Evolutionary conservation across 176 grass and related monocot species (phyloP).

Genomic region (Carex kokanica): DNA sequence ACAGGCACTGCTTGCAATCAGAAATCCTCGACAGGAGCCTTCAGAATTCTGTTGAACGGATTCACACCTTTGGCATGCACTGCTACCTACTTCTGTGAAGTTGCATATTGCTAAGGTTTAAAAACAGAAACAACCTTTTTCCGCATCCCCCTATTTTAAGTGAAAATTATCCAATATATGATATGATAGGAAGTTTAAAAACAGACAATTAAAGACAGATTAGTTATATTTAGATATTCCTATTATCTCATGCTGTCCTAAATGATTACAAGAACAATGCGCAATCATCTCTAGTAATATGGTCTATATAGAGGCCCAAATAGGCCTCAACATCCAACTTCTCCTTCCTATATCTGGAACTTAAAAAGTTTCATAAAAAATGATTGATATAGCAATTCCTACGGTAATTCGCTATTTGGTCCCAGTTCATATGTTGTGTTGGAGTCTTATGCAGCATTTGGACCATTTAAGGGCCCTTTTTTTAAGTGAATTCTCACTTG

Average conservation of each 20-base stretch:
- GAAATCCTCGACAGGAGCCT: not conserved
- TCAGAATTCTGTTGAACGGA: not conserved
- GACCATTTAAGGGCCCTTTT: not conserved
- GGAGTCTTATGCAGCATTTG: not conserved
- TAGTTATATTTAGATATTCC: not conserved
- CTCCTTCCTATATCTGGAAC: no score
- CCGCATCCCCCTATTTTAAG: not conserved
- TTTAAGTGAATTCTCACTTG: not conserved
- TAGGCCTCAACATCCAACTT: not conserved
- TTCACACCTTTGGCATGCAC: not conserved
- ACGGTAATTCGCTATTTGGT: not conserved
- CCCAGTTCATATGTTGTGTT: not conserved
- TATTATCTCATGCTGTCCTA: not conserved
- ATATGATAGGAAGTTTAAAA: not conserved
- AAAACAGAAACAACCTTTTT: not conserved
- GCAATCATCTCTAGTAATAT: not conserved
- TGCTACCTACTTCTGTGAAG: not conserved
- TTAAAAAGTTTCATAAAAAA: no score
- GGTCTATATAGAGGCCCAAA: not conserved
- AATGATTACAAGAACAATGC: not conserved
- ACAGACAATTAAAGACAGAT: not conserved
- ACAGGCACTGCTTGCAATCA: not conserved
- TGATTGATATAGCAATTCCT: no score
- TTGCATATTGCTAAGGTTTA: no score
- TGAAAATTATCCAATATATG: not conserved